These are phyloP conservation scores for Hydnum rufescens DNA, from an alignment of 768 basidiomycete genomes.

Conservation along the genomic window DNA sequence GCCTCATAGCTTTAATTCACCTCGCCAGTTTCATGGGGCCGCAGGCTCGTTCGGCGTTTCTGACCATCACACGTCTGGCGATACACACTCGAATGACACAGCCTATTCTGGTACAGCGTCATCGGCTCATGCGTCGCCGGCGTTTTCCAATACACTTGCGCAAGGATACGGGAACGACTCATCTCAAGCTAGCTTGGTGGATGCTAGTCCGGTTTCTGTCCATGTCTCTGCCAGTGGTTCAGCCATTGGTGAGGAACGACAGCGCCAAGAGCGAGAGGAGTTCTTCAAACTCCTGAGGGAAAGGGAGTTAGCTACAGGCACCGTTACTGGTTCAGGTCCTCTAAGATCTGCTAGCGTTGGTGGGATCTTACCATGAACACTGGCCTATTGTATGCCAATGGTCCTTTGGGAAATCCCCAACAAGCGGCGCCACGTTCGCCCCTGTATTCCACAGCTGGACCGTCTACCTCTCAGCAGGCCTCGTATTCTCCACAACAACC, in stretches of 20 bases:
- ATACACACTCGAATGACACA: too few species aligned
- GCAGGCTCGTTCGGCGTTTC: background rate
- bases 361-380: background rate
- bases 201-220: background rate
- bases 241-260: slow-evolving; percentile 22
- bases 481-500: background rate
- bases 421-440: background rate
- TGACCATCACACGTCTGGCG: background rate
- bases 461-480: background rate
- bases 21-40: background rate
- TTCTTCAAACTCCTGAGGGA: slow-evolving; percentile 34
- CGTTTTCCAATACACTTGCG: background rate
- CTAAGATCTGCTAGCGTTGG: background rate
- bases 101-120: too few species aligned
- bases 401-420: background rate
- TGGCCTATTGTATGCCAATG: background rate
- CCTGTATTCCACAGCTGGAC: background rate
- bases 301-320: slow-evolving; percentile 2
- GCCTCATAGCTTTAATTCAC: background rate
- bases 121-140: background rate
- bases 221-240: background rate
- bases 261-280: slow-evolving; percentile 36
- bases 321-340: background rate
- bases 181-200: background rate
- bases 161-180: background rate